These are phyloP conservation scores for Salicornia ramosissima DNA, from an alignment of 148 eudicot species.

Conservation along the genomic window DNA sequence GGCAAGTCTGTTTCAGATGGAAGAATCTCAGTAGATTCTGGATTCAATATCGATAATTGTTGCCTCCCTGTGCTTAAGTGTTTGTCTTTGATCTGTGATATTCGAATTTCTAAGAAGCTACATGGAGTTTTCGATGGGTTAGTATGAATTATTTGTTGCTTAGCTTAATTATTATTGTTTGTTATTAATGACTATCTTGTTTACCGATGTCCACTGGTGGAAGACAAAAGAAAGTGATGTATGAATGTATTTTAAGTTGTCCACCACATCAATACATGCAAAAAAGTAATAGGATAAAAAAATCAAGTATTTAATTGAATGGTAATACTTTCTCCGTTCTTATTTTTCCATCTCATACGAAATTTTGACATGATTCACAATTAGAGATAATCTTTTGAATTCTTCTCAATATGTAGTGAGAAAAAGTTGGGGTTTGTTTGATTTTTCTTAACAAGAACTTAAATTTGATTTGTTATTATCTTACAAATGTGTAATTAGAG, in stretches of 20 bases:
- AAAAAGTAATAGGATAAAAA: neutral
- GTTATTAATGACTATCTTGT: neutral
- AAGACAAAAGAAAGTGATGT: neutral
- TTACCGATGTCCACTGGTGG: neutral
- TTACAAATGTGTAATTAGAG: too few species aligned
- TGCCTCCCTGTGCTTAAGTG: conserved; percentile 64
- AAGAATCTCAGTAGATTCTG: conserved; percentile 34
- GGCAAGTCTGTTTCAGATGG: conserved; percentile 42
- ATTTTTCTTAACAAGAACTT: too few species aligned
- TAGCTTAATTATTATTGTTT: neutral
- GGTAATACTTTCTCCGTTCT: too few species aligned
- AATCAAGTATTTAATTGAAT: too few species aligned
- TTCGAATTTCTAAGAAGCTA: conserved; percentile 32
- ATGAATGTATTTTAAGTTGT: neutral
- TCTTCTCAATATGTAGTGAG: too few species aligned
- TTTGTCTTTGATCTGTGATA: conserved; percentile 56
- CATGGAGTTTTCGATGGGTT: conserved; percentile 44
- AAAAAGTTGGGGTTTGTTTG: too few species aligned
- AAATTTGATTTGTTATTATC: too few species aligned
- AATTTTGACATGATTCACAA: too few species aligned
- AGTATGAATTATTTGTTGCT: conserved; percentile 18
- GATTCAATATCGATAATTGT: conserved; percentile 48
- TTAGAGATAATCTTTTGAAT: too few species aligned
- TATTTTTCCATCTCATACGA: too few species aligned
- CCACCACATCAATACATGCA: neutral